Evolutionary conservation across 257 asterid genomes (phyloP).

Genomic region (Solanum chilense): DNA sequence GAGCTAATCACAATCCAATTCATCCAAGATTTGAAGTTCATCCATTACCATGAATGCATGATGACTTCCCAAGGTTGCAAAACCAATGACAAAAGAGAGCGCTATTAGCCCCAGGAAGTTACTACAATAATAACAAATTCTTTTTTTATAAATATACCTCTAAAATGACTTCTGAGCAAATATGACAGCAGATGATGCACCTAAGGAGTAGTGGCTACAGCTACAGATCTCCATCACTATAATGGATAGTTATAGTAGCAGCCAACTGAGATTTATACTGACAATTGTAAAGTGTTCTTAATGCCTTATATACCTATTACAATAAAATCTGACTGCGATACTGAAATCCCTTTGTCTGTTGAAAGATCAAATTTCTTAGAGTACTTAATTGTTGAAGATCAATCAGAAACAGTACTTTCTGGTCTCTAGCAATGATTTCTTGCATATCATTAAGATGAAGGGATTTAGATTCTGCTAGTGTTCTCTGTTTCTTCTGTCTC

Average conservation of each 20-base stretch:
- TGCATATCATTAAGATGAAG: background rate
- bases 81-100: background rate
- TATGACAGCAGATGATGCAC: background rate
- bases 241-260: background rate
- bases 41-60: background rate
- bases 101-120: background rate
- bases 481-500: background rate
- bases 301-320: too few relatives aligned
- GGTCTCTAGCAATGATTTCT: background rate
- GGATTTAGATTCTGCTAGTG: background rate
- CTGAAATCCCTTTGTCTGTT: background rate
- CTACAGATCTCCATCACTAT: background rate
- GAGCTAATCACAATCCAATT: background rate
- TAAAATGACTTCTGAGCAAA: background rate
- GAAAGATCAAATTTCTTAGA: background rate
- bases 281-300: background rate
- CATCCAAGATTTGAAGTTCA: too few relatives aligned
- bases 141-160: background rate
- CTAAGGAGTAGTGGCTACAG: background rate
- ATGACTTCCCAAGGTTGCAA: background rate
- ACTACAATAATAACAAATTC: background rate
- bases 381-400: background rate
- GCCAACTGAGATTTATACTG: background rate
- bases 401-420: background rate
- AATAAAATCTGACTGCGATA: background rate